These are phyloP conservation scores for Jamesozyma piceae DNA, from an alignment of 805 yeast species.

Conservation along the genomic window DNA sequence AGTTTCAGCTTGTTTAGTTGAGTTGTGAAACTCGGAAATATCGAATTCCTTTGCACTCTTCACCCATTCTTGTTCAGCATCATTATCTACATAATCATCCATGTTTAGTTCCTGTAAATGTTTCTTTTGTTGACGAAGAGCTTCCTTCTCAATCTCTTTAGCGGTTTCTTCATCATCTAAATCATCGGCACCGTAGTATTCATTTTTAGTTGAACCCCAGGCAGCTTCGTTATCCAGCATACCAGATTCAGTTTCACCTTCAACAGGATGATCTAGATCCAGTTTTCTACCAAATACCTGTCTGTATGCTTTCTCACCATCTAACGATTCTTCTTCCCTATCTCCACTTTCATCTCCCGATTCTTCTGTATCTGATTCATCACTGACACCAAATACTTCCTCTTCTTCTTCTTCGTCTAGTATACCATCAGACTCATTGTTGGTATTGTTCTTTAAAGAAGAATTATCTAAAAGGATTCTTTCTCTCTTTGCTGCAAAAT, in stretches of 20 bases:
- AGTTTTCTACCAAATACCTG: conserved; percentile 30
- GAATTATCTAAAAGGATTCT: conserved; percentile 49
- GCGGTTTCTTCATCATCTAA: conserved; percentile 60
- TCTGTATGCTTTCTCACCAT: conserved; percentile 33
- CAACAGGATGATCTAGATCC: conserved; percentile 19
- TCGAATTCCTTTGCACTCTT: conserved; percentile 44
- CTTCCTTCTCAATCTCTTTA: conserved; percentile 76
- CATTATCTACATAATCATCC: conserved; percentile 69
- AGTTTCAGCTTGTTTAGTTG: conserved; percentile 26
- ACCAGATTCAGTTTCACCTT: conserved; percentile 22
- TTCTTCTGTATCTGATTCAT: conserved; percentile 12
- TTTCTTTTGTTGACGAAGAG: conserved; percentile 72
- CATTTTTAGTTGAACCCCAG: conserved; percentile 38
- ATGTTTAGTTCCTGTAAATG: conserved; percentile 68
- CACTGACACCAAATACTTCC: conserved; percentile 39
- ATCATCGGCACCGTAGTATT: conserved; percentile 47
- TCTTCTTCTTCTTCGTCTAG: conserved; percentile 40
- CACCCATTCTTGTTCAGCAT: conserved; percentile 66
- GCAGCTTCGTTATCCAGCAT: conserved; percentile 35
- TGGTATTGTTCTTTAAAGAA: conserved; percentile 35
- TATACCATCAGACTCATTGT: conserved; percentile 38
- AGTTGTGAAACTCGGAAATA: conserved; percentile 30
- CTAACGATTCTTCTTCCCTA: conserved; percentile 29
- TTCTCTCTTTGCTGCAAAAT: conserved; percentile 52
- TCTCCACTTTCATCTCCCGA: conserved; percentile 22